A percentile compares a stretch with the other conserved stretches of the same genome.
Evolutionary conservation across 1,139 yeast genomes (phyloP).

Genomic region (Candida gigantensis): DNA sequence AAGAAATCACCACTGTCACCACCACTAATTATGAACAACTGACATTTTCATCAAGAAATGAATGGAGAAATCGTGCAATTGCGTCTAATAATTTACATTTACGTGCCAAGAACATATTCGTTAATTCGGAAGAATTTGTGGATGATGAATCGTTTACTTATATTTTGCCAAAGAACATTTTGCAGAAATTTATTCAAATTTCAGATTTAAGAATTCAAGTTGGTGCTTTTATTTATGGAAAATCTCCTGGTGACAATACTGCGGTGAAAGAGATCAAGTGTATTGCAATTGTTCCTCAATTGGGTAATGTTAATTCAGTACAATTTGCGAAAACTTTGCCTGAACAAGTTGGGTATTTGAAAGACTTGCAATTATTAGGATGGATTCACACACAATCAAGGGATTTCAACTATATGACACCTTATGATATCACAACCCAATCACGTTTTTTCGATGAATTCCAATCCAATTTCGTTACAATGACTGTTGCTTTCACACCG

Average conservation of each 20-base stretch:
- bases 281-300: constrained; percentile 83
- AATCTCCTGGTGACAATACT: constrained; percentile 66
- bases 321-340: constrained; percentile 60
- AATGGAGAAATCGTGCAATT: constrained; percentile 90
- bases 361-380: constrained; percentile 64
- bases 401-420: constrained; percentile 62
- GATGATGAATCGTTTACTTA: constrained; percentile 60
- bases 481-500: constrained; percentile 74
- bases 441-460: constrained; percentile 34
- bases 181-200: constrained; percentile 75
- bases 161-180: constrained; percentile 77
- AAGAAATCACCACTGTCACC: constrained; percentile 90
- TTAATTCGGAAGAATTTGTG: constrained; percentile 54
- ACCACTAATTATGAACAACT: constrained; percentile 88
- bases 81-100: constrained; percentile 72
- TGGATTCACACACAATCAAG: constrained; percentile 79
- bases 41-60: constrained; percentile 79
- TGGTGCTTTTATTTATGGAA: constrained; percentile 80
- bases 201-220: constrained; percentile 83
- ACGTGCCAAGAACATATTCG: constrained; percentile 76
- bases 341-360: constrained; percentile 30
- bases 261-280: constrained; percentile 77
- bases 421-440: constrained; percentile 66
- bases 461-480: constrained; percentile 47
- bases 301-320: constrained; percentile 70